Evolutionary conservation across 1,139 yeast genomes (phyloP).

Genomic region (Scheffersomyces titani): DNA sequence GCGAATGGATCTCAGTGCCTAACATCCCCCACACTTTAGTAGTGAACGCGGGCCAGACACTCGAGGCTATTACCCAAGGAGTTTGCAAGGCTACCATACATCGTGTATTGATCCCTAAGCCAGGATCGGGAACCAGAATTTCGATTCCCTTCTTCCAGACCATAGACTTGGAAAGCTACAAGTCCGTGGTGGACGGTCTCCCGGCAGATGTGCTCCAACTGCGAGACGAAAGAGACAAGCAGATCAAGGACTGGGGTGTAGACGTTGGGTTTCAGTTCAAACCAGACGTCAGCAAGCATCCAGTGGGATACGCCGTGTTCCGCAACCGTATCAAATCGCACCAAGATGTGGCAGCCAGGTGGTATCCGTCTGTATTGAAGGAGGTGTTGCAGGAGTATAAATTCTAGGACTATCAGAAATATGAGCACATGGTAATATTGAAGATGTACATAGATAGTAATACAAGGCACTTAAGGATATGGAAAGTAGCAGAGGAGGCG

Average conservation of each 20-base stretch:
- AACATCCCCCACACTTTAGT: slow-evolving; percentile 45
- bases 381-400: slow-evolving; percentile 25
- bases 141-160: slow-evolving; percentile 59
- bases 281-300: slow-evolving; percentile 44
- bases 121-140: slow-evolving; percentile 54
- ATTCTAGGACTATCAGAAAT: slow-evolving; percentile 8
- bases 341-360: slow-evolving; percentile 62
- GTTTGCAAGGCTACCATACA: slow-evolving; percentile 70
- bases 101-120: slow-evolving; percentile 55
- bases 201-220: slow-evolving; percentile 33
- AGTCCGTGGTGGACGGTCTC: slow-evolving; percentile 30
- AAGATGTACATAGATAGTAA: background rate
- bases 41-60: slow-evolving; percentile 56
- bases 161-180: slow-evolving; percentile 47
- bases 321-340: slow-evolving; percentile 66
- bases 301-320: slow-evolving; percentile 62
- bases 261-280: slow-evolving; percentile 54
- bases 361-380: slow-evolving; percentile 57
- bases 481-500: background rate
- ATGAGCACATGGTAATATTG: background rate
- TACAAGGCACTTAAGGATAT: background rate
- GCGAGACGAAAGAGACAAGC: slow-evolving; percentile 38
- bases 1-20: slow-evolving; percentile 62
- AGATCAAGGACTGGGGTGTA: slow-evolving; percentile 38
- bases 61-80: slow-evolving; percentile 55